Base-by-base conservation (phyloP, 129 eudicot species). In the Ambrosia trifida region DNA sequence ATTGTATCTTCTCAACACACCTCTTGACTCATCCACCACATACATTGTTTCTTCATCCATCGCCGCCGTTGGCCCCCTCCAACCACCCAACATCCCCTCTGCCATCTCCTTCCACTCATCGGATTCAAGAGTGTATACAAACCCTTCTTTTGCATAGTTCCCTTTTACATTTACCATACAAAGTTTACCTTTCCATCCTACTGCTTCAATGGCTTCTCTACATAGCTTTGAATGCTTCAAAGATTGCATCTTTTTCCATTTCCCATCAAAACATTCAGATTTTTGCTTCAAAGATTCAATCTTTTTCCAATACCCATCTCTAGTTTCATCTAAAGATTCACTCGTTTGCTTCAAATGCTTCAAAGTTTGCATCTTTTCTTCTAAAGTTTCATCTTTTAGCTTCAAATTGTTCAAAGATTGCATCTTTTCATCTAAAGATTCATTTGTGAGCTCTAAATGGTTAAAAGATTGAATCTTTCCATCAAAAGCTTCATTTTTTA, bases 1-100 rank as follows among this genome's bases (percentile, higher is more conserved):
- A 54, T 84, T 72, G 13, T 88, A 91, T 66, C 56, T 86, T 41
- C 51, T 86, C 83, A 91, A 68, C 11, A 70, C 72, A 2, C 98
- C 97, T 78, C 59, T 82, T 1, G 81, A 69, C 43, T 88, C 91
- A 64, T 91, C 96, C 43, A 88, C 91, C 71, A 74, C 77, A 33
- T 73, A 91, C 0, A 91, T 60, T 7, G 28, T 59, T 18, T 91
- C 84, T 54, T 91, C 97, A 1, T 68, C 85, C 88, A 89, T 82
- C 2, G 96, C 74, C 18, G 94, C 84, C 49, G 94, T 93, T 49
- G 97, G 97, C 19, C 97, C 97, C 52, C 68, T 79, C 98, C 98
- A 92, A n/a, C 96, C 97, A 2, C 53, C 73, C 58, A 88, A 65
- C 97, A 91, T 88, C 57, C 94, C 94, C 8, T 72, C 85, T 67